phyloP scores from a whole-genome alignment of 176 grass and related monocot species.

The Cenchrus fungigraminus region DNA sequence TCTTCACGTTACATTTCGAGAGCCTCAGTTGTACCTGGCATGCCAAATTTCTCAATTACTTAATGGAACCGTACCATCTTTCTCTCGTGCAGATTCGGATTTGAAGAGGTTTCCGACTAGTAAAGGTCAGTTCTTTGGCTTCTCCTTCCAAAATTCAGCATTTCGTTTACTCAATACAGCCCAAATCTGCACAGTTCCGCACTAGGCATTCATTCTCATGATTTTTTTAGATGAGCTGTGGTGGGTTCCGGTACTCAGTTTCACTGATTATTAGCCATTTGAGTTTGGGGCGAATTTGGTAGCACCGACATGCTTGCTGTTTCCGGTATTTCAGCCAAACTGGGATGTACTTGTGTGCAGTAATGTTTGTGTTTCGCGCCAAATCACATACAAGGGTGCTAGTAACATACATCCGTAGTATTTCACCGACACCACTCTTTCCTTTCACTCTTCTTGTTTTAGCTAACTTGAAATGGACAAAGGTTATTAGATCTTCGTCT shows the following conservation, averaged over 20 bases:
- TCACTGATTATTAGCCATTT: neutral
- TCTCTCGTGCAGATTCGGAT: neutral
- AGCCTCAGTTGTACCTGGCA: neutral
- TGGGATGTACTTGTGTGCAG: conserved; percentile 9
- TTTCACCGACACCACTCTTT: neutral
- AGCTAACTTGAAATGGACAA: conserved; percentile 19
- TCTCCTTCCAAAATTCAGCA: neutral
- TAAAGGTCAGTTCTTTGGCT: neutral
- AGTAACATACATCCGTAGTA: neutral
- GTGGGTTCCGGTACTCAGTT: neutral
- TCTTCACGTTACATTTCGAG: conserved; percentile 31
- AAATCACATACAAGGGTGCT: neutral
- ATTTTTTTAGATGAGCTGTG: neutral
- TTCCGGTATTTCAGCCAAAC: neutral
- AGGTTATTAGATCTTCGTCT: conserved; percentile 9
- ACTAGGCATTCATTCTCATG: conserved; percentile 10
- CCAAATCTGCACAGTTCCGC: neutral
- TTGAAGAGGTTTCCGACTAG: neutral
- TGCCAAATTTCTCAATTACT: conserved; percentile 20
- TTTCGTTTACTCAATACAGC: neutral
- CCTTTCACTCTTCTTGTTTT: neutral
- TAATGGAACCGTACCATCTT: neutral
- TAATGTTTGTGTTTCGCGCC: conserved; percentile 5
- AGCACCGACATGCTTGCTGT: neutral
- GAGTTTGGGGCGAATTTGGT: neutral